phyloP scores from a whole-genome alignment of 2,329 filamentous ascomycete species.

The Dactylonectria estremocensis region DNA sequence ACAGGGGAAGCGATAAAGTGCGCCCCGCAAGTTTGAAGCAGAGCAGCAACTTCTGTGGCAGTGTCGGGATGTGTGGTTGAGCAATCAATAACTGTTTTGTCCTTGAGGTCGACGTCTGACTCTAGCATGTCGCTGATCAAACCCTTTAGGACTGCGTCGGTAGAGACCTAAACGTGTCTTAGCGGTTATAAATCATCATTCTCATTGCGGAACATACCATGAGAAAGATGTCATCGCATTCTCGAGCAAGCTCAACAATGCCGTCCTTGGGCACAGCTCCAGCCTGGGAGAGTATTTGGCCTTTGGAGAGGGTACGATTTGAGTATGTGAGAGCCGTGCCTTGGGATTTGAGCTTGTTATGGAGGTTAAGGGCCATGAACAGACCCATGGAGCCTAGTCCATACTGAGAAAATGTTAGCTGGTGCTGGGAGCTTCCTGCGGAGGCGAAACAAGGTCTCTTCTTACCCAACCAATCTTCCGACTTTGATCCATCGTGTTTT shows the following conservation, averaged over 20 bases:
- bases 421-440: no score
- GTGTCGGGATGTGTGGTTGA: conserved; percentile 4
- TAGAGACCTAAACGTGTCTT: neutral
- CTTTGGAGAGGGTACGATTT: conserved; percentile 7
- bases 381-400: conserved; percentile 3
- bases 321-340: neutral
- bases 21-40: conserved; percentile 1
- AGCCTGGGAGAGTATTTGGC: neutral
- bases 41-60: neutral
- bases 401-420: neutral
- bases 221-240: conserved; percentile 3
- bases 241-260: neutral
- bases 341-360: conserved; percentile 2
- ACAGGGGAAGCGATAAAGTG: conserved; percentile 5
- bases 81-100: neutral
- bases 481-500: neutral
- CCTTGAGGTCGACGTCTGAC: neutral
- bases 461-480: conserved; percentile 6
- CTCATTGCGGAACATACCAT: neutral
- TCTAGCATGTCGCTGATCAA: neutral
- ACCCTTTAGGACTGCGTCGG: neutral
- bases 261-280: neutral
- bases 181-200: neutral
- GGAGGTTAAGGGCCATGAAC: conserved; percentile 1
- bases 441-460: no score